These are phyloP conservation scores for Papiliotrema laurentii DNA, from an alignment of 1,284 basidiomycete species.

Conservation along the genomic window DNA sequence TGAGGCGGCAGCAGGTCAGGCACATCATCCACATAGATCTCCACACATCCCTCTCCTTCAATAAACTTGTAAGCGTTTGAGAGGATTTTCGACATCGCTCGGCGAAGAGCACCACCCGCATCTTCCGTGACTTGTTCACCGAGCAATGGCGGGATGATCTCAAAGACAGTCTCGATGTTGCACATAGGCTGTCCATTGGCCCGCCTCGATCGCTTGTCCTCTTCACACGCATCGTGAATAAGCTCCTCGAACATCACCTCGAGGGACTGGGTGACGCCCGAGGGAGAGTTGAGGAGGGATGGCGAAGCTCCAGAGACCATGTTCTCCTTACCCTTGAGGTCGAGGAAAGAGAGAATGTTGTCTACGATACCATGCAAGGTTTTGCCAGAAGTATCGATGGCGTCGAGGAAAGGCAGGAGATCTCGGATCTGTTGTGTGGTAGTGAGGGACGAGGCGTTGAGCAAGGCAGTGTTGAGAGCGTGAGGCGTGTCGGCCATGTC, in stretches of 20 bases:
- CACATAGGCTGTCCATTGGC: slow-evolving; percentile 24
- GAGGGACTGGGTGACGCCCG: slow-evolving; percentile 21
- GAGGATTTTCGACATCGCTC: slow-evolving; percentile 37
- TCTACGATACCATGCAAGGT: slow-evolving; percentile 44
- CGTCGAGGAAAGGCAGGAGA: slow-evolving; percentile 38
- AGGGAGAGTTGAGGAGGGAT: slow-evolving; percentile 10
- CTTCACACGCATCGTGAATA: slow-evolving; percentile 32
- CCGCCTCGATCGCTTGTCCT: slow-evolving; percentile 23
- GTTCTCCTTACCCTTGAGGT: slow-evolving; percentile 34
- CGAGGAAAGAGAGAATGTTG: slow-evolving; percentile 44
- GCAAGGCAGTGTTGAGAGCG: background rate
- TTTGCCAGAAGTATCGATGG: slow-evolving; percentile 44
- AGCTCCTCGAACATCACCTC: slow-evolving; percentile 41
- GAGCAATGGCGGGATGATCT: slow-evolving; percentile 36
- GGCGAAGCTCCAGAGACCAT: slow-evolving; percentile 11
- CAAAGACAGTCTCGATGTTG: slow-evolving; percentile 39
- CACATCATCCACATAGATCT: slow-evolving; percentile 39
- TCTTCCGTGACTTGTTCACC: slow-evolving; percentile 41
- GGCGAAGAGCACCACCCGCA: slow-evolving; percentile 27
- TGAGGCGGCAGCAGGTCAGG: slow-evolving; percentile 30
- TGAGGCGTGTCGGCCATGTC: slow-evolving; percentile 32
- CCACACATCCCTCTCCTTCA: slow-evolving; percentile 38
- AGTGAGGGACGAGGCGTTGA: slow-evolving; percentile 11
- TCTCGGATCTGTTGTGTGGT: slow-evolving; percentile 37
- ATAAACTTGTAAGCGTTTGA: slow-evolving; percentile 45